Conservation (phyloP, 73 alveolate species). For the Tetrahymena malaccensis region DNA sequence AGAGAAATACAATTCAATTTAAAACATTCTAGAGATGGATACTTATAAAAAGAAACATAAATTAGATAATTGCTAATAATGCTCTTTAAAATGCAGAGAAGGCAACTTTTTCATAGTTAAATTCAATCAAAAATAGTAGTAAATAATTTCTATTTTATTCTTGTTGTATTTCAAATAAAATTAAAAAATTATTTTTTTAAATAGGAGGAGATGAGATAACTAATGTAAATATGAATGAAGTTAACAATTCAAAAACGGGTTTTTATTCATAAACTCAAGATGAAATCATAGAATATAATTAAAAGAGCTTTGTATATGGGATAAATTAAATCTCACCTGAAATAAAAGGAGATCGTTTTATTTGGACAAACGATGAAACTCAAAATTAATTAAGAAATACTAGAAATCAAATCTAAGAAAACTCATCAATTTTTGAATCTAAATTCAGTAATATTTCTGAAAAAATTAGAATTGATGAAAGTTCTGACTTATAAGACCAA, state of each 20-base stretch:
- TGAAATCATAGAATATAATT: not conserved
- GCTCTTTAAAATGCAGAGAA: not conserved
- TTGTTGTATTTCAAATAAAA: too few relatives aligned
- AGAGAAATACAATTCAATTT: not conserved
- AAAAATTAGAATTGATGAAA: too few relatives aligned
- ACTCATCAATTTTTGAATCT: not conserved
- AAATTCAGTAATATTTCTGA: not conserved
- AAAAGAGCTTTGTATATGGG: not conserved
- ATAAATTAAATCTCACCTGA: not conserved
- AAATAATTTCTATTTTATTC: too few relatives aligned
- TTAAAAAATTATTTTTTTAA: too few relatives aligned
- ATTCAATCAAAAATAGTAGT: not conserved
- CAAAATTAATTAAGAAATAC: too few relatives aligned
- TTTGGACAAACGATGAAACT: not conserved
- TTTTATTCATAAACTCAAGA: not conserved
- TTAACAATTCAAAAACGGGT: not conserved
- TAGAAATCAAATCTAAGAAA: too few relatives aligned
- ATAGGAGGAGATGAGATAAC: not conserved
- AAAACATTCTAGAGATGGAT: not conserved
- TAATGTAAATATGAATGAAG: not conserved
- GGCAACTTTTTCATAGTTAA: not conserved
- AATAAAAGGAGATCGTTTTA: not conserved
- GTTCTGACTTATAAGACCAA: not conserved
- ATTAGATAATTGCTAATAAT: not conserved
- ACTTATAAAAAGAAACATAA: too few relatives aligned